Base-by-base conservation (phyloP, 257 asterid genomes). In the Nicotiana undulata region DNA sequence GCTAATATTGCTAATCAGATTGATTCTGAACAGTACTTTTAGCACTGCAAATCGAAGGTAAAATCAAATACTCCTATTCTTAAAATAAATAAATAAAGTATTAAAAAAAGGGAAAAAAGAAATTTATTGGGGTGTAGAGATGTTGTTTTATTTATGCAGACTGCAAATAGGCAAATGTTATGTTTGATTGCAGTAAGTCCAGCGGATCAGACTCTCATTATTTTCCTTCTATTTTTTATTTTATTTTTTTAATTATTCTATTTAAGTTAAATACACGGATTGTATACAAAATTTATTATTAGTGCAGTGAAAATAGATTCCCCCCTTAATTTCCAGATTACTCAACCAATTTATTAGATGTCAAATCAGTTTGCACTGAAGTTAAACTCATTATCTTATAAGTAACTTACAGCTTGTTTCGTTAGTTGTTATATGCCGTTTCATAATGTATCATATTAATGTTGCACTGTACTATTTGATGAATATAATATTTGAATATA, bases 181-280 rank as follows among this genome's bases (percentile, higher is more conserved):
- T 51, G 56, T 51, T 12, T 51, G 56, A 51, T 51, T 51, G 56
- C 49, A 40, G 49, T 2, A 40, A 10, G 31, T 68, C 22, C 77
- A 70, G 77, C 59, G 77, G 37, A 44, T 70, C 77, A 70, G 59
- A 70, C 77, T 44, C 77, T 44, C 59, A 70, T 70, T 44, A 59
- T 10, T 10, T 61, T 37, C 37, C 34, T 31, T 61, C 18, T 61
- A 15, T 11, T 61, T 60, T 61, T 2, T 22, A 22, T 58, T 32
- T 9, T 9, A 0, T 51, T 51, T 40, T 26, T 26, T 26, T 26
- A 26, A 40, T 51, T 51, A 1, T 51, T 65, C 8, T 3, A 20
- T 37, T 40, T n/a, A 37, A 68, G n/a, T 10, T 17, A 32, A 9
- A 9, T 9, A n/a, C 16, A 55, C 12, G 0, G 3, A 58, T 18